Evolutionary conservation across 306 rosid species (phyloP), one percentile per base, ranked within the genome.

Genomic region (Calophaca sinica): DNA sequence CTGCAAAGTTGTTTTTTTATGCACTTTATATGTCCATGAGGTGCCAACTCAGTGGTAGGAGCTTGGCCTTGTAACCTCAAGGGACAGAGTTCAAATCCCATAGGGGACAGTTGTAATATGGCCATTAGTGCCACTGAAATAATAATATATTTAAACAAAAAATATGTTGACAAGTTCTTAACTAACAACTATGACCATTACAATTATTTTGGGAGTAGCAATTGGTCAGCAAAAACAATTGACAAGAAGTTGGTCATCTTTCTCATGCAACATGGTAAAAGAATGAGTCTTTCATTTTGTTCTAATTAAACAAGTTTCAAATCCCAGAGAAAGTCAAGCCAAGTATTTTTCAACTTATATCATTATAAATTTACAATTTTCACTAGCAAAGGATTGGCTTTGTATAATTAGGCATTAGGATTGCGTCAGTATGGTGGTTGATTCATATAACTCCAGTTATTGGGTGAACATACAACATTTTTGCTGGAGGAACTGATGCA

Each of bases 361-460:
- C 60, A 9, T 36, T 73, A 48, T 67, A 26, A 52, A 55, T 60
- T 70, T 13, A 54, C 68, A 63, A 9, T 7, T 64, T 31, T 70
- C 62, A 72, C 72, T 35, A 8, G 53, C 62, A 59, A 57, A 60
- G 7, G 11, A 31, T 50, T 50, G 51, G 13, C 66, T 58, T 69
- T 65, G 45, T 49, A 41, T 58, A 50, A 72, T 13, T 39, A 11
- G n/a, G 26, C n/a, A 35, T 51, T 52, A 29, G 73, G 45, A 51
- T 46, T 76, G 5, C 55, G 26, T 58, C 33, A 5, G 26, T 71
- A 31, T 75, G 75, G 32, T 71, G 62, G 68, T 75, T 67, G 14
- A 79, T 75, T 60, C 12, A 10, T 75, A 48, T 42, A 77, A 68
- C 35, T 42, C 68, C 26, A 14, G 61, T 80, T 63, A 35, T 60